Percentiles rank a stretch among this genome's conserved stretches.
phyloP scores from a whole-genome alignment of 2,329 filamentous ascomycete genomes.

The Macrophomina pseudophaseolina region DNA sequence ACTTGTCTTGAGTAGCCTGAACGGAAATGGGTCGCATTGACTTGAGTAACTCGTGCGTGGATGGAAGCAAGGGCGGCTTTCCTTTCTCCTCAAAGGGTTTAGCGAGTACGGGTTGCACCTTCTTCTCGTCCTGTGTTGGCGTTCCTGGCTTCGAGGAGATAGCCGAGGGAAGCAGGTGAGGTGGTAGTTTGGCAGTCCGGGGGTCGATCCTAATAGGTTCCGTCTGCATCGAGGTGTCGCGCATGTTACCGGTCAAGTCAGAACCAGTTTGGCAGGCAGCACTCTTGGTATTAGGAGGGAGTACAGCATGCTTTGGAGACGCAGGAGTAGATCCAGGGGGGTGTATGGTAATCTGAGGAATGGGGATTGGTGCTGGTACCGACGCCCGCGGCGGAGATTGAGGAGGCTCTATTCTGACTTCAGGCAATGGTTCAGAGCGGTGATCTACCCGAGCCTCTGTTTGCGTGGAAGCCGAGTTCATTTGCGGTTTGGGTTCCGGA shows the following conservation, averaged over 20 bases:
- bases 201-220: constrained; percentile 87
- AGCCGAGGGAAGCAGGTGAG: constrained; percentile 78
- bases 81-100: constrained; percentile 27
- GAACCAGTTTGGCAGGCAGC: constrained; percentile 78
- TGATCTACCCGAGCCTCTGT: constrained; percentile 52
- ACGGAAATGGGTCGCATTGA: constrained; percentile 28
- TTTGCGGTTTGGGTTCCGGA: constrained; percentile 44
- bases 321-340: constrained; percentile 64
- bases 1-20: constrained; percentile 63
- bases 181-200: constrained; percentile 74
- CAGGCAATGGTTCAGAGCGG: constrained; percentile 29
- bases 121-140: constrained; percentile 34
- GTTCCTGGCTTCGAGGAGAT: constrained; percentile 63
- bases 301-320: constrained; percentile 73
- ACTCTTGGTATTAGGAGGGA: constrained; percentile 82
- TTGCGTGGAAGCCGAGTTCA: constrained; percentile 66
- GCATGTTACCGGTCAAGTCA: constrained; percentile 51
- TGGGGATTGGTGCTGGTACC: constrained; percentile 52
- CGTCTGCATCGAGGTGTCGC: constrained; percentile 75
- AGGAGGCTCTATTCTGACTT: constrained; percentile 31
- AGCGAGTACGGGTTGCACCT: constrained; percentile 20
- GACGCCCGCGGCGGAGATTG: constrained; percentile 40
- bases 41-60: constrained; percentile 23
- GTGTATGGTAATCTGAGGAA: constrained; percentile 90
- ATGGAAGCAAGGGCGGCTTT: constrained; percentile 25